phyloP scores from a whole-genome alignment of 176 grass and related monocot genomes.

The Secale cereale region DNA sequence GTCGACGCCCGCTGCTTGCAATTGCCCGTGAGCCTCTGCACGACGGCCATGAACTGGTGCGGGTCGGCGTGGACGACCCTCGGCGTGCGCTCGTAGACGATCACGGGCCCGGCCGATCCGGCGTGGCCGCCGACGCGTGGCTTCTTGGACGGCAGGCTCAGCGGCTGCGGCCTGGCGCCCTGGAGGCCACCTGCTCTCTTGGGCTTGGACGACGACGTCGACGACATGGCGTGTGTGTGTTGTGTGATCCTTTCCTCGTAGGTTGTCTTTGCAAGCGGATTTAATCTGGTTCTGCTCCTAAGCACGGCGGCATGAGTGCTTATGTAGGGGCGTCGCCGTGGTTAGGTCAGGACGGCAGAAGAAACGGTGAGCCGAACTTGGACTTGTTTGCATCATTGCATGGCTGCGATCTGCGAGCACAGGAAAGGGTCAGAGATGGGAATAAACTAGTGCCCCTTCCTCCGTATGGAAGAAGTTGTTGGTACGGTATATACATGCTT shows the following conservation, averaged over 20 bases:
- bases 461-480: background rate
- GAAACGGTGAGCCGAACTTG: background rate
- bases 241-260: background rate
- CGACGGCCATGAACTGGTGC: conserved; percentile 57
- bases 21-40: conserved; percentile 57
- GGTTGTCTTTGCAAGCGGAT: background rate
- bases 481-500: background rate
- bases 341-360: background rate
- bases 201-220: background rate
- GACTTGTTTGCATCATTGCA: background rate
- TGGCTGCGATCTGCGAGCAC: background rate
- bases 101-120: conserved; percentile 22
- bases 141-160: conserved; percentile 31
- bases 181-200: conserved; percentile 24
- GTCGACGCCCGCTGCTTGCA: background rate
- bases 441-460: background rate
- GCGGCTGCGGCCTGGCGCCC: conserved; percentile 25
- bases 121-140: background rate
- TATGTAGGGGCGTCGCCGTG: background rate
- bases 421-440: conserved; percentile 14
- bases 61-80: conserved; percentile 41
- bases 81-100: conserved; percentile 52
- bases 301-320: background rate
- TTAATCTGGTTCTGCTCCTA: background rate
- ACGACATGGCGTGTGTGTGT: background rate